These are phyloP conservation scores for Cnidoscolus chayamansa DNA, from an alignment of 441 rosid genomes.

Conservation along the genomic window DNA sequence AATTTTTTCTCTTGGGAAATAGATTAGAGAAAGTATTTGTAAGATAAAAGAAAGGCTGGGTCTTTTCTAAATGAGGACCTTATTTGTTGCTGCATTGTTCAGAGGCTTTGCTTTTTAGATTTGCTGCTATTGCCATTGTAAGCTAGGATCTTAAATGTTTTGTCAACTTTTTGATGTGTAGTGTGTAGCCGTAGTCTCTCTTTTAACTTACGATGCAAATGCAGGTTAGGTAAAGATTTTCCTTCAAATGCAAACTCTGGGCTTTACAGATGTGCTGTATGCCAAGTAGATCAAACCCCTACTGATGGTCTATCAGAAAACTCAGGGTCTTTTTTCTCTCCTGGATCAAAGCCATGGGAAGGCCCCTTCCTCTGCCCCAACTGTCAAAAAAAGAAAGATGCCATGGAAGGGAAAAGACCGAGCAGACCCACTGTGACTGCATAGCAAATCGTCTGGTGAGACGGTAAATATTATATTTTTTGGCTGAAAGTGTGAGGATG, in stretches of 20 bases:
- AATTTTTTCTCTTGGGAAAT: not conserved
- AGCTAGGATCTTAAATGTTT: not conserved
- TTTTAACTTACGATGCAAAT: conserved; percentile 18
- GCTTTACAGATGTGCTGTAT: conserved; percentile 80
- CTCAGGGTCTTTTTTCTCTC: conserved; percentile 55
- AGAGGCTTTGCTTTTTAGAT: not conserved
- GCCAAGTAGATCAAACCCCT: conserved; percentile 83
- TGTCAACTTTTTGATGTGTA: no score
- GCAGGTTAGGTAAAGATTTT: conserved; percentile 83
- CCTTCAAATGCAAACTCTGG: conserved; percentile 52
- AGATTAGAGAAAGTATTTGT: not conserved
- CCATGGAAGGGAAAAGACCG: conserved; percentile 95
- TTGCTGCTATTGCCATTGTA: not conserved
- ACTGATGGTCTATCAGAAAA: conserved; percentile 49
- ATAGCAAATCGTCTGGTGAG: conserved; percentile 36
- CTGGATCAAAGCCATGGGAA: conserved; percentile 80
- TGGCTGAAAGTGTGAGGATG: conserved; percentile 44
- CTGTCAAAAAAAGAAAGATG: conserved; percentile 91
- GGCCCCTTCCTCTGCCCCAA: conserved; percentile 82
- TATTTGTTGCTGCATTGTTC: not conserved
- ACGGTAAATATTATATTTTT: conserved; percentile 47
- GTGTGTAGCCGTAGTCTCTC: no score
- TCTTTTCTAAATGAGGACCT: not conserved
- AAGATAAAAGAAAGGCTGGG: not conserved
- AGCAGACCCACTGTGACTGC: conserved; percentile 48